Conservation (phyloP, 2,329 filamentous ascomycete genomes). For the Xylaria sp. region DNA sequence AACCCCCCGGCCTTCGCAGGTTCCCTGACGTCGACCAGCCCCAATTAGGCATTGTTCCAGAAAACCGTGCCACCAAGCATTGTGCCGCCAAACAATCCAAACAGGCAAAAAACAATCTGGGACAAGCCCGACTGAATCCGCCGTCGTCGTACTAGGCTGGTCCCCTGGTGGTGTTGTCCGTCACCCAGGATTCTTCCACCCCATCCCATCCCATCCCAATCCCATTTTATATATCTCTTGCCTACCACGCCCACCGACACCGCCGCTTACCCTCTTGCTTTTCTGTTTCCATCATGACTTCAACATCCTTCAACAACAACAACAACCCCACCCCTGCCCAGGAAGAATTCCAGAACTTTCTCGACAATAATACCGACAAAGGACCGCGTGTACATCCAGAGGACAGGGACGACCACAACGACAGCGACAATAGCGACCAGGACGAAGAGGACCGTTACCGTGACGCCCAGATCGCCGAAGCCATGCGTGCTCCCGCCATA, state of each 20-base stretch:
- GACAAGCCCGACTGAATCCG: conserved; percentile 17
- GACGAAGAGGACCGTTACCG: conserved; percentile 66
- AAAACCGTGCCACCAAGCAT: conserved; percentile 36
- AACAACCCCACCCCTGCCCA: conserved; percentile 65
- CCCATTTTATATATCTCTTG: conserved; percentile 33
- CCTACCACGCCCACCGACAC: conserved; percentile 26
- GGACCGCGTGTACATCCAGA: conserved; percentile 65
- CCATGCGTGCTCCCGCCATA: conserved; percentile 71
- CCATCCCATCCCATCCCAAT: too few species aligned
- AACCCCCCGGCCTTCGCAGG: conserved; percentile 10
- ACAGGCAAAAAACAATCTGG: conserved; percentile 23
- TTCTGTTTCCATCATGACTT: conserved; percentile 57
- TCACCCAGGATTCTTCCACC: conserved; percentile 1
- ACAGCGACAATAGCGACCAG: conserved; percentile 60
- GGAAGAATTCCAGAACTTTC: conserved; percentile 72
- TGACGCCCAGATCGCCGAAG: conserved; percentile 67
- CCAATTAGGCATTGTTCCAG: conserved; percentile 46
- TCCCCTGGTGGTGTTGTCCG: conserved; percentile 3
- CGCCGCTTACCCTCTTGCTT: conserved; percentile 11
- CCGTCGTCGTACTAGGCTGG: conserved; percentile 18
- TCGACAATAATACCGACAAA: conserved; percentile 63
- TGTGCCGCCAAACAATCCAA: conserved; percentile 30
- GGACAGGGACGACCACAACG: conserved; percentile 61
- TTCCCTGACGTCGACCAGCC: conserved; percentile 35
- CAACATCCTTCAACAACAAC: conserved; percentile 40